phyloP scores from a whole-genome alignment of 75 land plant genomes.

The Sequoiadendron giganteum region DNA sequence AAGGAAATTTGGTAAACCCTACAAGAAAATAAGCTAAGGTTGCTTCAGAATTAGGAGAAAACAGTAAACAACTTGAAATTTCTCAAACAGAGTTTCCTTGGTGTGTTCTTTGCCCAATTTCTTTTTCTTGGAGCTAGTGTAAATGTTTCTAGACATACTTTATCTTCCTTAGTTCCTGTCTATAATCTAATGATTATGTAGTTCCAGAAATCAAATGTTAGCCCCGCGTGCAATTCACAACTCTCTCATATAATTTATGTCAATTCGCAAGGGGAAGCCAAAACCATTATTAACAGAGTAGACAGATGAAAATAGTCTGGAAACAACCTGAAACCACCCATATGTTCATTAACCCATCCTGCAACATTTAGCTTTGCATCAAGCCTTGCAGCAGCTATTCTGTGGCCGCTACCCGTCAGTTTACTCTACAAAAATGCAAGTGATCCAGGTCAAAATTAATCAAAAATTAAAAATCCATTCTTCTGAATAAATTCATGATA shows the following conservation, averaged over 20 bases:
- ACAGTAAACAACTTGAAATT: not conserved
- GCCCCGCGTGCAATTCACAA: not conserved
- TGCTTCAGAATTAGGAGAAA: not conserved
- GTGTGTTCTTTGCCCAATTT: not conserved
- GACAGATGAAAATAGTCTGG: not conserved
- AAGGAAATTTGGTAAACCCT: not conserved
- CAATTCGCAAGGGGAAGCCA: not conserved
- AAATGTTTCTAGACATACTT: not conserved
- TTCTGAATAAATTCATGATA: not conserved
- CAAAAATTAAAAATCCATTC: not conserved
- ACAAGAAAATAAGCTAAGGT: not conserved
- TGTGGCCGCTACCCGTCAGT: conserved; percentile 89
- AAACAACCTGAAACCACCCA: conserved; percentile 94
- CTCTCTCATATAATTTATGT: not conserved
- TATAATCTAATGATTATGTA: not conserved
- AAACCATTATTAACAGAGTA: not conserved
- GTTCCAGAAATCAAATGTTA: not conserved
- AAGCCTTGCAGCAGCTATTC: conserved; percentile 94
- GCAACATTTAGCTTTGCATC: conserved; percentile 94
- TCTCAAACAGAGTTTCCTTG: not conserved
- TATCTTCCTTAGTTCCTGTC: not conserved
- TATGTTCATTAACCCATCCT: conserved; percentile 94
- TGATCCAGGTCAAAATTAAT: not conserved
- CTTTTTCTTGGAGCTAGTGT: not conserved
- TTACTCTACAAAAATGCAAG: conserved; percentile 55